Evolutionary conservation across 1,284 basidiomycete genomes (phyloP), one percentile per base, ranked within the genome.

Genomic region (Fomitiporia mediterranea): DNA sequence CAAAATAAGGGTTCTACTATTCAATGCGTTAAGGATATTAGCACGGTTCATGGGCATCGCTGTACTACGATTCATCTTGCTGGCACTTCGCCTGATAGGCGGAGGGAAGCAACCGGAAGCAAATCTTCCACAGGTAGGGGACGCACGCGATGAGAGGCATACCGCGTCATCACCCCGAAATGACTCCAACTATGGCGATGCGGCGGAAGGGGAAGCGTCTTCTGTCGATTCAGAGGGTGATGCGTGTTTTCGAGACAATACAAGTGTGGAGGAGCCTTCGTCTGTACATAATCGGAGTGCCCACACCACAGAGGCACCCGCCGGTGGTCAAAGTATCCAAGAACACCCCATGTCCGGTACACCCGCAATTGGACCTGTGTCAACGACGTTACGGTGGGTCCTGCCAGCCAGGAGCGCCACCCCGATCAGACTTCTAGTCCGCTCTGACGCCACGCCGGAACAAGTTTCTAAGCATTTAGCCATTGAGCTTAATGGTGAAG

Each of bases 401-500:
- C 19, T 55, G 5, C 43, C 42, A 7, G 23, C 35, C 15, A 35
- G 32, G 15, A 23, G 15, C 44, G 53, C 15, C n/a, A 21, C 17
- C 11, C 43, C 53, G 21, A 38, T 47, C 15, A 23, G n/a, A 32
- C 53, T 55, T 30, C 23, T 47, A 1, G 53, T 48, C 11, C 43
- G 27, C 32, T 38, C 17, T 5, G 23, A n/a, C 21, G 28, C 35
- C 11, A 30, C 13, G 6, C 34, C 19, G 8, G 21, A 11, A 32
- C 11, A 28, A 25, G 11, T 17, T 4, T 27, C 21, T 21, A 21
- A 43, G 17, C 43, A 15, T 13, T 19, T 55, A 35, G 8, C 25
- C 7, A 55, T 55, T 28, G 43, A 47, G 44, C 32, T 55, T 3
- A 30, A 55, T 37, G 53, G 44, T 25, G 25, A 27, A 28, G 11